phyloP scores from a whole-genome alignment of 2,329 filamentous ascomycete genomes.

The Daldinia sp. region DNA sequence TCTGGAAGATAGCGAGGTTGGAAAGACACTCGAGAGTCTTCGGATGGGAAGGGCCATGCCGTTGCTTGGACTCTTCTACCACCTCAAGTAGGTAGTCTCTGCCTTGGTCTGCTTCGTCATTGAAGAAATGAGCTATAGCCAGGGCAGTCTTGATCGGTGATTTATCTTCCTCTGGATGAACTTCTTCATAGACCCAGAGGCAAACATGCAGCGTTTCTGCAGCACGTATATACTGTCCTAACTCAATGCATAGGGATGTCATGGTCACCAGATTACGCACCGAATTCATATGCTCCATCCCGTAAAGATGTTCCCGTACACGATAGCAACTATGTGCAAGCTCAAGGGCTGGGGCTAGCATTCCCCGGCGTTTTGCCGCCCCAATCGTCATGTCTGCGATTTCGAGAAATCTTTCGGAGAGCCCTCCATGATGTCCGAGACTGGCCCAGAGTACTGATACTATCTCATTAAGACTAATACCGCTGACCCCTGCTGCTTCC shows the following conservation, averaged over 20 bases:
- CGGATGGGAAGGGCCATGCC: slow-evolving; percentile 1
- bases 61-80: not conserved
- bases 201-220: not conserved
- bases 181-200: not conserved
- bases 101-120: not conserved
- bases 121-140: not conserved
- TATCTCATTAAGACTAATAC: not conserved
- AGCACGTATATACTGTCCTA: not conserved
- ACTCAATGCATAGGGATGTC: not conserved
- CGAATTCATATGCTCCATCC: not conserved
- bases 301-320: too few relatives aligned
- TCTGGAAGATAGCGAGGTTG: slow-evolving; percentile 1
- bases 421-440: not conserved
- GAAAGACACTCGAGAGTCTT: not conserved
- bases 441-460: not conserved
- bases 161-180: not conserved
- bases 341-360: not conserved
- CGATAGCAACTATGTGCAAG: not conserved
- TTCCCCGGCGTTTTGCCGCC: not conserved
- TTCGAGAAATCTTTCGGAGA: not conserved
- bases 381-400: not conserved
- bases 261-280: not conserved
- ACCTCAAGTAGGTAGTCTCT: not conserved
- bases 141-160: not conserved
- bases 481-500: not conserved